phyloP scores from a whole-genome alignment of 2,329 filamentous ascomycete species.

The Aspergillus melleus region DNA sequence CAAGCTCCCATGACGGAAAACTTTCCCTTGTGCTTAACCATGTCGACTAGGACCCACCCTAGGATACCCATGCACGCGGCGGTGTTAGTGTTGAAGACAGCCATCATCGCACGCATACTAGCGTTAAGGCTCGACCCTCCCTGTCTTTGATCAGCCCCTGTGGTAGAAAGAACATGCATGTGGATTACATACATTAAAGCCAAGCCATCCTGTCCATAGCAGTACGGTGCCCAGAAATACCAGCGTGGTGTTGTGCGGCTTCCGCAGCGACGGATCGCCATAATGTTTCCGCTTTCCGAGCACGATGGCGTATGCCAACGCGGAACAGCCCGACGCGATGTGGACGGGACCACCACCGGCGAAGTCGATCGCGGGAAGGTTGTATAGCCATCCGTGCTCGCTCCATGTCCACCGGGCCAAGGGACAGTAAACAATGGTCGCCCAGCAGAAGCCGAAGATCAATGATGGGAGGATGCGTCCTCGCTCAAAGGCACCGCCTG shows the following conservation, averaged over 20 bases:
- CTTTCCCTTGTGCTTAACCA: constrained; percentile 51
- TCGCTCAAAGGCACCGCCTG: constrained; percentile 64
- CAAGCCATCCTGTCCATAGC: constrained; percentile 55
- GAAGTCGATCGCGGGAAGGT: constrained; percentile 70
- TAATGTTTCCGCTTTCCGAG: constrained; percentile 67
- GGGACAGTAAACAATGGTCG: constrained; percentile 70
- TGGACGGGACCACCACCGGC: constrained; percentile 75
- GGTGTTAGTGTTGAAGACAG: constrained; percentile 59
- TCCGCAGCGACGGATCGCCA: constrained; percentile 50
- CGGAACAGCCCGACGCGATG: constrained; percentile 70
- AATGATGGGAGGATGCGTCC: constrained; percentile 65
- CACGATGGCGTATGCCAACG: constrained; percentile 72
- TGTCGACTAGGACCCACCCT: constrained; percentile 56
- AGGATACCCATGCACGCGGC: constrained; percentile 56
- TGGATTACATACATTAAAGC: constrained; percentile 50
- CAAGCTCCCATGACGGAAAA: constrained; percentile 59
- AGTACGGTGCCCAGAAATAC: constrained; percentile 67
- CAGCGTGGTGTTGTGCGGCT: constrained; percentile 71
- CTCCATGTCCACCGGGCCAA: constrained; percentile 81
- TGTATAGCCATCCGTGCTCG: constrained; percentile 68
- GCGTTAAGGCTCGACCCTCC: constrained; percentile 57
- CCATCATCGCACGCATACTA: constrained; percentile 55
- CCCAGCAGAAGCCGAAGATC: constrained; percentile 71
- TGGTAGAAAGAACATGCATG: neutral
- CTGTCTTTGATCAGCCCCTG: constrained; percentile 11